Evolutionary conservation across 768 basidiomycete species (phyloP), one percentile per base, ranked within the genome.

Genomic region (Hortiboletus flavorubellus): DNA sequence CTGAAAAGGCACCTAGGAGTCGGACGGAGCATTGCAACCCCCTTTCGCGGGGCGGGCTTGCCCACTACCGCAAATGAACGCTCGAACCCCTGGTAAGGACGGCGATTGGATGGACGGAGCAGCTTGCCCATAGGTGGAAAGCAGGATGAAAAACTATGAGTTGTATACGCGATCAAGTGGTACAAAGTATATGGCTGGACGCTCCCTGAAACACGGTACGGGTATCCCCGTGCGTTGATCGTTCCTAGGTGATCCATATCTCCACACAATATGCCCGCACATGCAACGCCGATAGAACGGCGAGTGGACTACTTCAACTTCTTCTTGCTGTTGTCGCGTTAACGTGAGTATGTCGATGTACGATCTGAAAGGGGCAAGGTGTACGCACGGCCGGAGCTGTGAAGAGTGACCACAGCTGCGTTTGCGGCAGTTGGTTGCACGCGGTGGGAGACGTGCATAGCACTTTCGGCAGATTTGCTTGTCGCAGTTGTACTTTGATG

Each of bases 381-480:
- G 29, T 11, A 85, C 90, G 72, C 61, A 93, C 91, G 91, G 91
- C 73, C 91, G 87, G 78, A 95, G 91, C 67, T 92, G 91, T 59
- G 85, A 87, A 45, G 89, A 91, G 75, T 91, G 91, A 18, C 93
- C 93, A 69, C 94, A 96, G 56, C 85, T 82, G 63, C 93, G 83
- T 80, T 96, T 96, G 73, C 96, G 83, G 87, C 97, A 98, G 85
- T 99, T 98, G 79, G 95, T 98, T 37, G 97, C 97, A 73, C 97
- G 93, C 51, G 95, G 96, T 61, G 97, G 96, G 66, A 98, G 96
- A 66, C 97, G 96, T 43, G 97, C 97, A 75, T 98, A 98, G 81
- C 97, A 98, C 77, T 98, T 98, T 76, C 97, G 93, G 84, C 97
- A 98, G 68, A 98, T 98, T 73, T 95, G 92, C 83, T 96, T 96